phyloP scores from a whole-genome alignment of 768 basidiomycete species.

The Hemileccinum impolitum region DNA sequence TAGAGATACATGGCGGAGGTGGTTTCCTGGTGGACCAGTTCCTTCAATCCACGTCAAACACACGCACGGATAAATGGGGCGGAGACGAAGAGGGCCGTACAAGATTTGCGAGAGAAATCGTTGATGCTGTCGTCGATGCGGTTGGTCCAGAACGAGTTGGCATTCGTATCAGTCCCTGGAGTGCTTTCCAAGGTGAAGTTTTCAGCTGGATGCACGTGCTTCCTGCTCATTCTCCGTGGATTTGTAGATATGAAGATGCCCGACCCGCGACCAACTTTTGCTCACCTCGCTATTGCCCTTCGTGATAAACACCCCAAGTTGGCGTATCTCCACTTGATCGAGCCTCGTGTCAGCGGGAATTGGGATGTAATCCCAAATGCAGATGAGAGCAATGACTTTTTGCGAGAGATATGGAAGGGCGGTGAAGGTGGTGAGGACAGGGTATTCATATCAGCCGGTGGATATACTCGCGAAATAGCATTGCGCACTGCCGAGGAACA shows the following conservation, averaged over 20 bases:
- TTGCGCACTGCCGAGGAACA: slow-evolving; percentile 32
- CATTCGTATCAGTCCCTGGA: slow-evolving; percentile 60
- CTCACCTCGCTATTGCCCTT: slow-evolving; percentile 30
- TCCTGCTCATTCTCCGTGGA: not conserved
- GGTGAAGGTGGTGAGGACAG: not conserved
- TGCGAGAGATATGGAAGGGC: slow-evolving; percentile 25
- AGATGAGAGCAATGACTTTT: slow-evolving; percentile 22
- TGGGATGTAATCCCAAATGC: slow-evolving; percentile 1
- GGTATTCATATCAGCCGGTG: slow-evolving; percentile 40
- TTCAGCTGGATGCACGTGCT: slow-evolving; percentile 2
- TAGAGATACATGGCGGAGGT: slow-evolving; percentile 43
- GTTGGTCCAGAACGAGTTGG: slow-evolving; percentile 52
- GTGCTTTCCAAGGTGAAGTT: slow-evolving; percentile 32
- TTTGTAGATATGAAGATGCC: slow-evolving; percentile 29
- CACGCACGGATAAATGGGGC: slow-evolving; percentile 62
- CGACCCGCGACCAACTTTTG: slow-evolving; percentile 27
- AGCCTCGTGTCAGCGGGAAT: slow-evolving; percentile 31
- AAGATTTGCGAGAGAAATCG: slow-evolving; percentile 49
- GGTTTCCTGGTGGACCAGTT: slow-evolving; percentile 59
- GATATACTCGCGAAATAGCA: slow-evolving; percentile 40
- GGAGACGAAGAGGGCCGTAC: slow-evolving; percentile 59
- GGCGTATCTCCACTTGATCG: slow-evolving; percentile 42
- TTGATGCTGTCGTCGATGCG: slow-evolving; percentile 46
- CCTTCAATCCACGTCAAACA: slow-evolving; percentile 18
- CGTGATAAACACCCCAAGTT: slow-evolving; percentile 30